phyloP scores from a whole-genome alignment of 371 early-diverging fungal species.

The Batkoa obscura region DNA sequence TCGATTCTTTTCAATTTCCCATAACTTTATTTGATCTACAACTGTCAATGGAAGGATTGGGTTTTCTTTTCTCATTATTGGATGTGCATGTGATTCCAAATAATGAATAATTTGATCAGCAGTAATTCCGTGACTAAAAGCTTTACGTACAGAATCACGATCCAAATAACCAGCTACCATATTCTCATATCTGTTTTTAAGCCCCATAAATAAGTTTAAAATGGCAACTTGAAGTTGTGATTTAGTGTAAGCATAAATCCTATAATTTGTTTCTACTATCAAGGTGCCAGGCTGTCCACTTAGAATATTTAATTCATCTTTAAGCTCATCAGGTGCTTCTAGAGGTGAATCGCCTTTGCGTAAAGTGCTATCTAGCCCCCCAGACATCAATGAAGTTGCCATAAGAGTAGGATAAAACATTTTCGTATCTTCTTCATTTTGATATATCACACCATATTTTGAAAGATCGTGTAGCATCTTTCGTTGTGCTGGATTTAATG shows the following conservation, averaged over 20 bases:
- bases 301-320: constrained; percentile 21
- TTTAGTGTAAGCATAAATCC: constrained; percentile 90
- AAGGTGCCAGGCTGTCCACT: constrained; percentile 48
- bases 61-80: constrained; percentile 62
- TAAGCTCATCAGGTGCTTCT: constrained; percentile 8
- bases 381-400: constrained; percentile 78
- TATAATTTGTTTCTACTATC: constrained; percentile 79
- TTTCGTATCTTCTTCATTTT: constrained; percentile 51
- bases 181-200: constrained; percentile 78
- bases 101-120: constrained; percentile 90
- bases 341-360: background rate
- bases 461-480: constrained; percentile 71
- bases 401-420: constrained; percentile 83
- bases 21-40: constrained; percentile 88
- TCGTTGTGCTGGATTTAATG: constrained; percentile 62
- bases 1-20: constrained; percentile 94
- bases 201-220: constrained; percentile 71
- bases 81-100: constrained; percentile 76
- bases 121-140: constrained; percentile 85
- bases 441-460: constrained; percentile 79
- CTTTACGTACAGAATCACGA: constrained; percentile 77
- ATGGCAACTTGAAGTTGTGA: constrained; percentile 95
- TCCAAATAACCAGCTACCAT: constrained; percentile 87
- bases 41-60: constrained; percentile 86
- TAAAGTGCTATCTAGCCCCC: constrained; percentile 9